Conservation (phyloP, 805 yeast species). For the Sporopachydermia quercuum region DNA sequence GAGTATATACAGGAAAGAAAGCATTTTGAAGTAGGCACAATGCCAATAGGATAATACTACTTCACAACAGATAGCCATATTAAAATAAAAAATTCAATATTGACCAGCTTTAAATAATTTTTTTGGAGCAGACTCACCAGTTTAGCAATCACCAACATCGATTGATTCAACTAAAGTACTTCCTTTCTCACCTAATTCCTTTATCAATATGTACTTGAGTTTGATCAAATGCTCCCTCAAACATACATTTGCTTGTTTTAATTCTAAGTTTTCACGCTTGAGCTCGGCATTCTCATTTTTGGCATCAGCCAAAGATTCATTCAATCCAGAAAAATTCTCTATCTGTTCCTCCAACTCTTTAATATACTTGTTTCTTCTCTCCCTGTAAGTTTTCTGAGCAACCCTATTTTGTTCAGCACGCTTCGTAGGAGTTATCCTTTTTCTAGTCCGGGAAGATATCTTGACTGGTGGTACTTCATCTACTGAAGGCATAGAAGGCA, state of each 20-base stretch:
- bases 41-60: too few species aligned
- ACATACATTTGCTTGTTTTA: background rate
- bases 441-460: background rate
- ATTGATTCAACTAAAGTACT: too few species aligned
- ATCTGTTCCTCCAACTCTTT: background rate
- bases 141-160: too few species aligned
- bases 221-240: background rate
- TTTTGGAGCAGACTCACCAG: too few species aligned
- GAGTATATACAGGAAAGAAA: too few species aligned
- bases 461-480: slow-evolving; percentile 1
- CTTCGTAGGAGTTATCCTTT: background rate
- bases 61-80: too few species aligned
- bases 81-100: too few species aligned
- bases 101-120: too few species aligned
- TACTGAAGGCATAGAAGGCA: too few species aligned
- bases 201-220: background rate
- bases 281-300: background rate
- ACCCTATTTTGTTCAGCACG: slow-evolving; percentile 1
- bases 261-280: background rate
- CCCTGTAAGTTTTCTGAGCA: slow-evolving; percentile 1
- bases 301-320: background rate
- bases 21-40: too few species aligned
- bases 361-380: background rate
- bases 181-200: background rate
- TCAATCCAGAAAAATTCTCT: background rate